Conservation (phyloP, 1,139 yeast species). For the Geotrichum europaeum region DNA sequence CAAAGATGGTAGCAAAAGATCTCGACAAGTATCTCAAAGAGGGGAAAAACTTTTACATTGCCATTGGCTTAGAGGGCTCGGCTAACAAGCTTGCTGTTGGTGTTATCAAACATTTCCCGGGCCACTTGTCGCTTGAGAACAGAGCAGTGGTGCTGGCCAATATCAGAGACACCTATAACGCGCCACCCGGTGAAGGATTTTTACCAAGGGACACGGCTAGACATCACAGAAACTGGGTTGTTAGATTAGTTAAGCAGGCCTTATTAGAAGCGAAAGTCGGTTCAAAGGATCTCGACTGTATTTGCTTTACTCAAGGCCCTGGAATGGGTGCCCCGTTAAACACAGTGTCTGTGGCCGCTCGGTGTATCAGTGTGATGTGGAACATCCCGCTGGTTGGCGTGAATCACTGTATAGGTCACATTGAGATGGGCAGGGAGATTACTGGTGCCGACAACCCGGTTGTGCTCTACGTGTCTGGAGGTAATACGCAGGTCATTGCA, state of each 20-base stretch:
- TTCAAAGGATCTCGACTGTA: conserved; percentile 65
- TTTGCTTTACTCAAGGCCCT: conserved; percentile 96
- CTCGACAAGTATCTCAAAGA: conserved; percentile 24
- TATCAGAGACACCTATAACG: conserved; percentile 85
- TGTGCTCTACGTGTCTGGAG: conserved; percentile 94
- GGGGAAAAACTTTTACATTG: conserved; percentile 39
- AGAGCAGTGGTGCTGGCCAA: conserved; percentile 76
- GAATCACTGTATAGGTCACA: conserved; percentile 95
- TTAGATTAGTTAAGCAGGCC: conserved; percentile 64
- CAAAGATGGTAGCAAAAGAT: conserved; percentile 14
- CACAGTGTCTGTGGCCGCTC: conserved; percentile 86
- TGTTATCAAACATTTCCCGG: conserved; percentile 62
- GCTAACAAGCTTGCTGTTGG: conserved; percentile 97
- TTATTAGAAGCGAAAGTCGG: conserved; percentile 55
- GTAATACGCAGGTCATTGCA: conserved; percentile 96
- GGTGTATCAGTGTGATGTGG: conserved; percentile 81
- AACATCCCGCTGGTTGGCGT: conserved; percentile 84
- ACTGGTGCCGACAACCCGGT: conserved; percentile 95
- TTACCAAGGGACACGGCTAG: conserved; percentile 93
- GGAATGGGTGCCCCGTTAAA: conserved; percentile 99
- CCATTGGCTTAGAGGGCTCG: conserved; percentile 91
- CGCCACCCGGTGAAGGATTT: conserved; percentile 98
- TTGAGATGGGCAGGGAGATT: conserved; percentile 97
- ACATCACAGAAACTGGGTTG: conserved; percentile 96
- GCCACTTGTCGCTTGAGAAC: conserved; percentile 39